Percentiles rank a stretch among this genome's conserved stretches.
These are phyloP conservation scores for Ulota crispa DNA, from an alignment of 225 moss, liverwort and hornwort genomes.

Conservation along the genomic window DNA sequence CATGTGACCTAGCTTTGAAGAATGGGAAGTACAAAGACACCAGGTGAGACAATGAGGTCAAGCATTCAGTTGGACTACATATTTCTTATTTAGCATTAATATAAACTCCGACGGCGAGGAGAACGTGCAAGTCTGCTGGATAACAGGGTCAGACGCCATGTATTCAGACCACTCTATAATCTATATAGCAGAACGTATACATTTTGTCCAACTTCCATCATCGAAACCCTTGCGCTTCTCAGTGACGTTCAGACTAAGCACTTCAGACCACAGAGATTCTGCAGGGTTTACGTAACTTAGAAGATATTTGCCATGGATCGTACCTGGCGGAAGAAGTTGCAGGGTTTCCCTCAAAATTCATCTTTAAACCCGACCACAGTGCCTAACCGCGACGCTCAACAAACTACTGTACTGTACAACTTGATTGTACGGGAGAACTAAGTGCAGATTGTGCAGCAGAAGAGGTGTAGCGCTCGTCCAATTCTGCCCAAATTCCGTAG, in stretches of 20 bases:
- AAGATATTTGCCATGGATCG: not conserved
- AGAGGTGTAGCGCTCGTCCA: not conserved
- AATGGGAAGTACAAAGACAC: not conserved
- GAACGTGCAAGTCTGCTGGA: not conserved
- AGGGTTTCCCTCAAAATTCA: not conserved
- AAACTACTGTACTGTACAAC: not conserved
- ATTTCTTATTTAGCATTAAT: not conserved
- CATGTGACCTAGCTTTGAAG: not conserved
- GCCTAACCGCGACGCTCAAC: not conserved
- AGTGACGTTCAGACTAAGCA: not conserved
- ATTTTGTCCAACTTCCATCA: not conserved
- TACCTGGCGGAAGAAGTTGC: not conserved
- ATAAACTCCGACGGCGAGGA: not conserved
- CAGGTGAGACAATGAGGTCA: not conserved
- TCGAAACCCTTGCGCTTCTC: not conserved
- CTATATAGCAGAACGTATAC: not conserved
- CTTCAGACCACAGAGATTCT: not conserved
- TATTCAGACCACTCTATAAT: too few species aligned
- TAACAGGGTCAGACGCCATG: too few species aligned
- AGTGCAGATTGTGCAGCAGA: not conserved
- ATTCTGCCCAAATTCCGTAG: not conserved
- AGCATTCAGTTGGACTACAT: not conserved
- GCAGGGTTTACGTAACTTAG: too few species aligned
- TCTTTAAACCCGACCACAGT: not conserved
- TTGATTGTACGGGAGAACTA: not conserved